Conservation (phyloP, 352 stramenopile genomes). For the Aphanomyces cochlioides region DNA sequence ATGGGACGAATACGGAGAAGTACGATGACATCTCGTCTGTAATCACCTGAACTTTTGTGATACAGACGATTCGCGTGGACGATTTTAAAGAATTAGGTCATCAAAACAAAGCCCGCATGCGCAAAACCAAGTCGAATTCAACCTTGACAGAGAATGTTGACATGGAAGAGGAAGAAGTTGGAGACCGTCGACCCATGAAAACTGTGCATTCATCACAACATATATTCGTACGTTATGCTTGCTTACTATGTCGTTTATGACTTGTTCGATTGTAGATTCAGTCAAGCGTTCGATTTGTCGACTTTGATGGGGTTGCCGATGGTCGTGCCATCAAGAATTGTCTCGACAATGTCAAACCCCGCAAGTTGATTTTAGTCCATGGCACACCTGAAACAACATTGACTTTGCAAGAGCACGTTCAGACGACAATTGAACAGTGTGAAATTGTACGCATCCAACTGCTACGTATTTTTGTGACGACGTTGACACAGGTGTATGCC, state of each 20-base stretch:
- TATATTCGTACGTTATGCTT: conserved; percentile 45
- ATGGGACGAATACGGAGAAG: conserved; percentile 87
- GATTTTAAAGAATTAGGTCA: conserved; percentile 78
- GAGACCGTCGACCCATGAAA: conserved; percentile 69
- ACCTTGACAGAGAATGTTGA: conserved; percentile 50
- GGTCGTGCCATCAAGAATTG: conserved; percentile 84
- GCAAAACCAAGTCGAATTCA: conserved; percentile 17
- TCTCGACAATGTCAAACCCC: conserved; percentile 83
- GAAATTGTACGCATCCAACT: conserved; percentile 43
- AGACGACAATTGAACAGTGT: conserved; percentile 75
- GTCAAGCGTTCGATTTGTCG: conserved; percentile 45
- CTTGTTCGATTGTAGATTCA: conserved; percentile 48
- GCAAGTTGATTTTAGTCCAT: conserved; percentile 84
- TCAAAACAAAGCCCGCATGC: conserved; percentile 52
- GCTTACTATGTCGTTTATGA: not conserved
- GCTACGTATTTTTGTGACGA: not conserved
- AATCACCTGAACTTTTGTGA: not conserved
- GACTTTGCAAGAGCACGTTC: conserved; percentile 81
- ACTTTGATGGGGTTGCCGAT: conserved; percentile 82
- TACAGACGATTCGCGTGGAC: conserved; percentile 73
- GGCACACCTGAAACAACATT: conserved; percentile 74
- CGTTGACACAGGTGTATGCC: conserved; percentile 53
- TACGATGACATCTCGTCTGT: conserved; percentile 24
- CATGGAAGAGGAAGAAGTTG: conserved; percentile 68
- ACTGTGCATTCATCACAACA: conserved; percentile 65